Percentiles rank a stretch among this genome's conserved stretches.
Conservation (phyloP, 371 early-diverging fungal genomes). For the Mucor racemosus region DNA sequence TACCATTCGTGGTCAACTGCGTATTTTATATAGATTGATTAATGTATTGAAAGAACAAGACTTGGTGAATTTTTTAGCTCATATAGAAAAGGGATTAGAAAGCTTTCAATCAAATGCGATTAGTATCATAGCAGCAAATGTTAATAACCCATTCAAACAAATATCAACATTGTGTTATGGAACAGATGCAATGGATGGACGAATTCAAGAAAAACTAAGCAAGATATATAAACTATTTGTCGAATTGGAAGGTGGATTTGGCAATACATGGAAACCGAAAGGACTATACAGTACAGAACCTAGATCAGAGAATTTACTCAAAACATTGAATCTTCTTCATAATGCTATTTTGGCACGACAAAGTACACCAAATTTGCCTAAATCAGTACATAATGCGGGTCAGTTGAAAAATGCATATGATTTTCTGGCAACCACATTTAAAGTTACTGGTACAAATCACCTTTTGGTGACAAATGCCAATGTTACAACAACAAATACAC, state of each 20-base stretch:
- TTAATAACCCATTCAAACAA: not conserved
- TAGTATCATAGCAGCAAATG: not conserved
- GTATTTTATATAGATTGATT: conserved; percentile 31
- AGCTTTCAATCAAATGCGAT: not conserved
- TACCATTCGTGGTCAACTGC: conserved; percentile 29
- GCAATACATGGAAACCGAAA: conserved; percentile 24
- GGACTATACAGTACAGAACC: conserved; percentile 18
- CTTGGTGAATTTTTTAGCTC: conserved; percentile 20
- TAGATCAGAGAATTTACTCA: conserved; percentile 6
- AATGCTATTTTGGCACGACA: not conserved
- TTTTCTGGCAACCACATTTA: not conserved
- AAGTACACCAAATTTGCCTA: not conserved
- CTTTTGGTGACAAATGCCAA: not conserved
- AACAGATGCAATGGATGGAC: conserved; percentile 9
- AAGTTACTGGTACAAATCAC: conserved; percentile 6
- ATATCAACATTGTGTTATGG: conserved; percentile 5
- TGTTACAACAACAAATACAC: not conserved
- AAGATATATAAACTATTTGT: conserved; percentile 14
- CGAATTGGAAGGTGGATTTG: conserved; percentile 18
- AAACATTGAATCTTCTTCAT: not conserved
- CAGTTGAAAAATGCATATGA: conserved; percentile 2
- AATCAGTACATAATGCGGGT: not conserved
- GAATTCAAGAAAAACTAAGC: conserved; percentile 10
- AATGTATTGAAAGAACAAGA: conserved; percentile 30
- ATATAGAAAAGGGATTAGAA: conserved; percentile 21